Evolutionary conservation across 371 early-diverging fungal species (phyloP).

Genomic region (Zancudomyces culisetae): DNA sequence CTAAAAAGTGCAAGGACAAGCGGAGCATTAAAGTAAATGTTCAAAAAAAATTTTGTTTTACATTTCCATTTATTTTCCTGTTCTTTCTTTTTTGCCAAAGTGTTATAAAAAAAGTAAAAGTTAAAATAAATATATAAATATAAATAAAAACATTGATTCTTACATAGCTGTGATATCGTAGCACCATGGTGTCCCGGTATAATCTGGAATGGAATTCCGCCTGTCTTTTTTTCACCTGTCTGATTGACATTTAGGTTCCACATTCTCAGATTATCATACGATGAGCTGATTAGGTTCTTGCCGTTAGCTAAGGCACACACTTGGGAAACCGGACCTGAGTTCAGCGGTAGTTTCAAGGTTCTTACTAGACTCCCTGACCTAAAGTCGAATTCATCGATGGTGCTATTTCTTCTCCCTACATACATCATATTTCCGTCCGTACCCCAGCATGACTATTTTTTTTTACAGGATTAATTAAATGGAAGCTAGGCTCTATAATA

Average conservation of each 20-base stretch:
- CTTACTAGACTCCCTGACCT: conserved; percentile 40
- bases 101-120: neutral
- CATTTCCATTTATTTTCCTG: too few species aligned
- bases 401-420: conserved; percentile 59
- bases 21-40: too few species aligned
- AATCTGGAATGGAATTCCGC: conserved; percentile 65
- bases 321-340: conserved; percentile 75
- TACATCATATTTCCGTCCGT: conserved; percentile 52
- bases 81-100: conserved; percentile 6
- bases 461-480: neutral
- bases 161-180: conserved; percentile 54
- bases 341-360: conserved; percentile 61
- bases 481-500: too few species aligned
- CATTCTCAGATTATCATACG: conserved; percentile 77
- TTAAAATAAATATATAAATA: too few species aligned
- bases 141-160: conserved; percentile 9
- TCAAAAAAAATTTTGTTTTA: conserved; percentile 15
- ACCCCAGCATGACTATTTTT: conserved; percentile 45
- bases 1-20: too few species aligned
- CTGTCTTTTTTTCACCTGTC: conserved; percentile 16
- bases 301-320: conserved; percentile 61
- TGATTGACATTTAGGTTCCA: conserved; percentile 43
- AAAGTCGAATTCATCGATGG: conserved; percentile 78
- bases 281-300: conserved; percentile 59
- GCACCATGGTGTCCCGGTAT: conserved; percentile 84